Evolutionary conservation across 2,329 filamentous ascomycete species (phyloP).

Genomic region (Arthroderma sp.): DNA sequence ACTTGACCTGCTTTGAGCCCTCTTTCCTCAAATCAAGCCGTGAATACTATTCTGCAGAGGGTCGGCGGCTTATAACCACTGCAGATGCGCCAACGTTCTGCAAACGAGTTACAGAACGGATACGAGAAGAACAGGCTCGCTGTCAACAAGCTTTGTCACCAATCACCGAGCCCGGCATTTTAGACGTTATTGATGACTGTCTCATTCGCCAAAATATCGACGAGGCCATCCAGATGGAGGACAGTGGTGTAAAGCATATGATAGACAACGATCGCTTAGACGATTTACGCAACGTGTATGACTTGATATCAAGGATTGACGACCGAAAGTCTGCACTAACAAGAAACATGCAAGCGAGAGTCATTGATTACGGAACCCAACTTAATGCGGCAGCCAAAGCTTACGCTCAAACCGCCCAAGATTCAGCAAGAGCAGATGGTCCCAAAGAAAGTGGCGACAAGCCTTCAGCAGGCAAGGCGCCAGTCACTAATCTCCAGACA

Average conservation of each 20-base stretch:
- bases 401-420: constrained; percentile 42
- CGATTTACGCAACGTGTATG: constrained; percentile 69
- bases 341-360: constrained; percentile 55
- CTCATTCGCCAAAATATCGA: constrained; percentile 64
- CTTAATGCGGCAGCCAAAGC: constrained; percentile 55
- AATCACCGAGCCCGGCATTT: constrained; percentile 59
- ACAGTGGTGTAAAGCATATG: constrained; percentile 76
- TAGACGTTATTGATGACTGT: constrained; percentile 63
- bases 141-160: constrained; percentile 70
- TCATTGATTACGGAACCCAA: constrained; percentile 67
- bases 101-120: constrained; percentile 56
- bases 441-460: constrained; percentile 42
- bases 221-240: constrained; percentile 73
- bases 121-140: constrained; percentile 68
- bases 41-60: constrained; percentile 64
- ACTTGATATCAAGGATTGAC: constrained; percentile 66
- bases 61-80: constrained; percentile 58
- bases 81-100: constrained; percentile 75
- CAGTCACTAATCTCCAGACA: constrained; percentile 62
- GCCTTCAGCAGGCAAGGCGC: constrained; percentile 33
- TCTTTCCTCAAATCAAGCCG: constrained; percentile 59
- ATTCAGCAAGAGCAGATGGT: constrained; percentile 22
- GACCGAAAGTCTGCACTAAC: constrained; percentile 57
- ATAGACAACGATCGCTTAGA: constrained; percentile 73
- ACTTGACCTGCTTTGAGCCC: constrained; percentile 69